Evolutionary conservation across 257 asterid genomes (phyloP).

Genomic region (Verbascum thapsus): DNA sequence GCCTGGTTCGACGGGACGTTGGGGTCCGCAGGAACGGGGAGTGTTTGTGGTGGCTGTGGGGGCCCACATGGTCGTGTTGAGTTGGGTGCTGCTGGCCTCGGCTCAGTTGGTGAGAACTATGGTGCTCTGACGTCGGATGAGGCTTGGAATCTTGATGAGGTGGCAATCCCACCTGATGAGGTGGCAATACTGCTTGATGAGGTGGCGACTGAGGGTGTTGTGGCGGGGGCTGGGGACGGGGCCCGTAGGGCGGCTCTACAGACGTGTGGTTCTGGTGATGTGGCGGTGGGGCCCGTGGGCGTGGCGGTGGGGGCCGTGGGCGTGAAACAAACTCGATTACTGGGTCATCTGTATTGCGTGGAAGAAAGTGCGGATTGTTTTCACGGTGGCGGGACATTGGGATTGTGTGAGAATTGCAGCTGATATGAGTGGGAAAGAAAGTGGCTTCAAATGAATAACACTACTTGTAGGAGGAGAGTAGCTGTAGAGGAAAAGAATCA

Average conservation of each 20-base stretch:
- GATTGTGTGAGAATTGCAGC: conserved; percentile 15
- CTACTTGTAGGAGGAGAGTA: neutral
- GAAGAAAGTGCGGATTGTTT: conserved; percentile 50
- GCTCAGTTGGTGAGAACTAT: conserved; percentile 10
- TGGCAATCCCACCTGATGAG: neutral
- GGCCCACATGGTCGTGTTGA: neutral
- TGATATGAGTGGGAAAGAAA: neutral
- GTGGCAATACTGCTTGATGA: conserved; percentile 21
- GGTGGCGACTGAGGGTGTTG: conserved; percentile 23
- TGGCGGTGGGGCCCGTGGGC: conserved; percentile 21
- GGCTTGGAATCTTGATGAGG: conserved; percentile 30
- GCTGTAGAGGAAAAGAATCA: conserved; percentile 40
- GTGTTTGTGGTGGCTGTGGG: conserved; percentile 2
- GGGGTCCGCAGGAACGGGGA: conserved; percentile 36
- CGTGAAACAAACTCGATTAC: conserved; percentile 32
- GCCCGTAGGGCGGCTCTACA: conserved; percentile 29
- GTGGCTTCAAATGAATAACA: conserved; percentile 3
- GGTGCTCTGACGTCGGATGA: conserved; percentile 12
- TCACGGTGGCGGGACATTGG: conserved; percentile 44
- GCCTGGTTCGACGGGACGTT: conserved; percentile 41
- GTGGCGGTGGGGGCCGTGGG: conserved; percentile 38
- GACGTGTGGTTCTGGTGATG: conserved; percentile 24
- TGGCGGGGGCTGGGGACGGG: conserved; percentile 25
- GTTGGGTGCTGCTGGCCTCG: conserved; percentile 20
- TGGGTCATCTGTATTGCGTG: conserved; percentile 33